Evolutionary conservation across 139 green algal species (phyloP), one percentile per base, ranked within the genome.

Genomic region (Haematococcus lacustris): DNA sequence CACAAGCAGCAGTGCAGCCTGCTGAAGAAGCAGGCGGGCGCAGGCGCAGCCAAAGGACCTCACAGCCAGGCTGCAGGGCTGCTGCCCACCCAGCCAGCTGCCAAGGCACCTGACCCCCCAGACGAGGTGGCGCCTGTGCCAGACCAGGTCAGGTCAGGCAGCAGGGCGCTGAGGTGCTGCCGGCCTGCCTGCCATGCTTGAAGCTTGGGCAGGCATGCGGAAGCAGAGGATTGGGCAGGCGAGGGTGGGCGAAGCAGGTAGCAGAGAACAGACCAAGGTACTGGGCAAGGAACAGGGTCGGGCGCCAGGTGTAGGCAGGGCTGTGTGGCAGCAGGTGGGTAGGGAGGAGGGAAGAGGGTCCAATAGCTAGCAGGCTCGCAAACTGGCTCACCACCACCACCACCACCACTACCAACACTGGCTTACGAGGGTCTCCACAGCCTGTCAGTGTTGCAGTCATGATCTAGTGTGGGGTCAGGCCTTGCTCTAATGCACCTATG

Each of bases 351-450:
- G n/a, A n/a, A n/a, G n/a, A n/a, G n/a, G n/a, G n/a, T n/a, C n/a
- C n/a, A n/a, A n/a, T n/a, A n/a, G n/a, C n/a, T n/a, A n/a, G n/a
- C n/a, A n/a, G n/a, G n/a, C n/a, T n/a, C n/a, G n/a, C n/a, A n/a
- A n/a, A n/a, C n/a, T n/a, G n/a, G n/a, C n/a, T n/a, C n/a, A n/a
- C n/a, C n/a, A n/a, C n/a, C n/a, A n/a, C n/a, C n/a, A n/a, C n/a
- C n/a, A n/a, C 6, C 90, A 87, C 69, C 73, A 73, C 39, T 90
- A 86, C 41, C 76, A 85, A 73, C 66, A n/a, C n/a, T n/a, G n/a
- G n/a, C n/a, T n/a, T n/a, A n/a, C n/a, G n/a, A n/a, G n/a, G n/a
- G n/a, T n/a, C n/a, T n/a, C n/a, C n/a, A n/a, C n/a, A n/a, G n/a
- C n/a, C n/a, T n/a, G n/a, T n/a, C n/a, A n/a, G n/a, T n/a, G n/a